Evolutionary conservation across 495 filamentous ascomycete species (phyloP).

Genomic region (Penicillium ochrochloron): DNA sequence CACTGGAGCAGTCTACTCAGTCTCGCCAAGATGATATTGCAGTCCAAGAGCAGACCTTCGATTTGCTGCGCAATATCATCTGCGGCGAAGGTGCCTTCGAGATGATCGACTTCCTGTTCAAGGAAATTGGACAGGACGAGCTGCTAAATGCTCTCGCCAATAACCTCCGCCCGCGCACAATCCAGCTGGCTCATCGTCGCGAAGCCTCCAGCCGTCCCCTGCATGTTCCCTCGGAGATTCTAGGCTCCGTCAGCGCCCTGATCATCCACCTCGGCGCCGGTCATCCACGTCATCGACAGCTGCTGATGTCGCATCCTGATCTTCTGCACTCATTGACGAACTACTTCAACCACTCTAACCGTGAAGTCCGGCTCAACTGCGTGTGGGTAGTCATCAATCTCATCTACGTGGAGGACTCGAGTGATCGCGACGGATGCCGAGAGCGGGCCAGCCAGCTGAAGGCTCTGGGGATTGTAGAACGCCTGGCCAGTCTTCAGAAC

Average conservation of each 20-base stretch:
- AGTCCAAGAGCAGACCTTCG: slow-evolving; percentile 88
- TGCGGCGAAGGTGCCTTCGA: slow-evolving; percentile 66
- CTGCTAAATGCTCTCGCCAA: slow-evolving; percentile 76
- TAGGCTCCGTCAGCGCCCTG: slow-evolving; percentile 73
- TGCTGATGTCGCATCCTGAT: slow-evolving; percentile 68
- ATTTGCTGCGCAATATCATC: slow-evolving; percentile 88
- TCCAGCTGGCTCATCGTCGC: slow-evolving; percentile 44
- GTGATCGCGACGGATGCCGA: slow-evolving; percentile 62
- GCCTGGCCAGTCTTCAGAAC: slow-evolving; percentile 64
- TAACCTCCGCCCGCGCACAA: slow-evolving; percentile 65
- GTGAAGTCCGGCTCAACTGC: slow-evolving; percentile 72
- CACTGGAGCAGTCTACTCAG: slow-evolving; percentile 51
- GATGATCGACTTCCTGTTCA: slow-evolving; percentile 86
- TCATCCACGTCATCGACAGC: slow-evolving; percentile 71
- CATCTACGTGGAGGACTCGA: slow-evolving; percentile 74
- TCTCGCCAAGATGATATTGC: slow-evolving; percentile 77
- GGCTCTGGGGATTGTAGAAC: slow-evolving; percentile 70
- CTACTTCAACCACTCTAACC: slow-evolving; percentile 69
- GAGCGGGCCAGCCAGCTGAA: slow-evolving; percentile 69
- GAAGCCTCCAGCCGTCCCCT: slow-evolving; percentile 37
- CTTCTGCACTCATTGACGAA: slow-evolving; percentile 56
- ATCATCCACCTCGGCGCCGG: slow-evolving; percentile 87
- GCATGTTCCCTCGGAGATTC: slow-evolving; percentile 68
- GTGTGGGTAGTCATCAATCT: slow-evolving; percentile 85
- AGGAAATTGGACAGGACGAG: slow-evolving; percentile 70